Base-by-base conservation (phyloP, 495 filamentous ascomycete species). In the Neohortaea acidophila region DNA sequence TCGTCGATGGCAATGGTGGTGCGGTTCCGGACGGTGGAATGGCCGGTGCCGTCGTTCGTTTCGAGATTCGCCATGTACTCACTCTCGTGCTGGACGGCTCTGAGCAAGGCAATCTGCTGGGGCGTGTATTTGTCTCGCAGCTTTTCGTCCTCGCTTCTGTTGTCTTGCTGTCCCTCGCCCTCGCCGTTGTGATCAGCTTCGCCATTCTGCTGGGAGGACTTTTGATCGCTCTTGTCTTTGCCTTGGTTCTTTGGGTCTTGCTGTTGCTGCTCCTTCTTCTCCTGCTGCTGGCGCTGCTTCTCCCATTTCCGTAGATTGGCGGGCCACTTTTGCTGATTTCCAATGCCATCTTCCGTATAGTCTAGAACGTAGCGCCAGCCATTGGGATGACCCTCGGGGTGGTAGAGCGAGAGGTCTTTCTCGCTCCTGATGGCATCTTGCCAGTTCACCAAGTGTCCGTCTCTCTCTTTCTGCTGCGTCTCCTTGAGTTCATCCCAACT, bases 11-110 rank as follows among this genome's bases (percentile, higher is more conserved):
- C 25, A 22, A 31, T 21, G 12, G 4, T 30, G 6, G 31, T 39
- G 5, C 22, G 24, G 35, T 48, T 51, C 14, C 38, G 34, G 2
- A 19, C 36, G 25, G 44, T 31, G 12, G 51, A 52, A 10, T 21
- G 13, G 5, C 39, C 38, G 26, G 51, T 53, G 18, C 58, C 58
- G 17, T 59, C 51, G 36, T 59, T 55, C 17, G 33, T 21, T 21
- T 51, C 36, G 17, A 61, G 24, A 14, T 38, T 38, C 23, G 32
- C n/a, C 7, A 47, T 34, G 27, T 53, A 49, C 12, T 52, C 31
- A 12, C 46, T 41, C 30, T 59, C 57, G 12, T 51, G 23, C 18
- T 48, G 41, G 12, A 61, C 38, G 18, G 17, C 21, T 3, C 40
- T 21, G 9, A 59, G 43, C 0, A 59, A 27, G 3, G 55, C 42